Evolutionary conservation across 2,329 filamentous ascomycete genomes (phyloP), one percentile per base, ranked within the genome.

Genomic region (Aulographum hederae): DNA sequence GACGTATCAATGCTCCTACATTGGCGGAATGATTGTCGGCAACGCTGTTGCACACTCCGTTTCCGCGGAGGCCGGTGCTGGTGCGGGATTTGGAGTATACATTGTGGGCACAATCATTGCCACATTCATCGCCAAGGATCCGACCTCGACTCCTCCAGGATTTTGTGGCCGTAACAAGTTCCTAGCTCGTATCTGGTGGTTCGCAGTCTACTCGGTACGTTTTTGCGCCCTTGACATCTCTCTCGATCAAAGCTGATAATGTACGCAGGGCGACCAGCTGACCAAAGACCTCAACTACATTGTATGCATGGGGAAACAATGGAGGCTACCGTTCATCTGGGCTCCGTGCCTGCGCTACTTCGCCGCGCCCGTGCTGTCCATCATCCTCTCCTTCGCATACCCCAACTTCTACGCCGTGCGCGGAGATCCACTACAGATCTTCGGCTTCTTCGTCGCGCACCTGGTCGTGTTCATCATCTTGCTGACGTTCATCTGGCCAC

Each of bases 191-290:
- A 57, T 68, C 28, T 71, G 64, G 61, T 70, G 60, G 37, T 40
- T 69, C 13, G 55, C 56, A 2, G 65, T 68, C 37, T 71, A 70
- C 46, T 70, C 65, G n/a, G 65, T 67, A 55, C 48, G 61, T 41
- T 1, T 1, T 5, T 6, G 4, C 18, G 10, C 19, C 13, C n/a
- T 4, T 10, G 11, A 8, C 11, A 8, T 31, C 6, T 8, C 6
- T 20, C 13, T 15, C 8, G 11, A 31, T 8, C 10, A 21, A 30
- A n/a, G n/a, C n/a, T n/a, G n/a, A n/a, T n/a, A n/a, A 18, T 34
- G n/a, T 19, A 4, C 4, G 30, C 32, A 67, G 63, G 65, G 64
- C 30, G 63, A 69, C 38, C 67, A 69, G 52, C 54, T 71, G 14
- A 55, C 60, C 20, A 57, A 56, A 17, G 66, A 70, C 39, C 56